Percentiles rank a stretch among this genome's conserved stretches.
Conservation (phyloP, 179 eudicot genomes). For the Heliamphora pulchella region DNA sequence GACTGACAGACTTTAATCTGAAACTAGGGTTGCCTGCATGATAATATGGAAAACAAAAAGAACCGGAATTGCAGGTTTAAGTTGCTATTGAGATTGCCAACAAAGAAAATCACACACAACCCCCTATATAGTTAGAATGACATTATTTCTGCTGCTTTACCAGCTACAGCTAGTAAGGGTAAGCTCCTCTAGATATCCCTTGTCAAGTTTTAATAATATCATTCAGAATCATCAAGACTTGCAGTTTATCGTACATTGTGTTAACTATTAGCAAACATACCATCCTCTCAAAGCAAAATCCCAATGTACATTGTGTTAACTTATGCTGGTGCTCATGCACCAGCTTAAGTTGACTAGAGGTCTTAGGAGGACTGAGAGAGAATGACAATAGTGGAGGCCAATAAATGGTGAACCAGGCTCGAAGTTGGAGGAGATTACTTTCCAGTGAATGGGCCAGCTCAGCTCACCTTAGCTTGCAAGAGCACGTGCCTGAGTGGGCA, state of each 20-base stretch:
- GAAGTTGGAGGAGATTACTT: too few species aligned
- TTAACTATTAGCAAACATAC: not conserved
- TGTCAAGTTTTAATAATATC: not conserved
- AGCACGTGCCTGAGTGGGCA: too few species aligned
- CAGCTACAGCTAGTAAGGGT: not conserved
- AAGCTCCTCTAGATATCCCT: not conserved
- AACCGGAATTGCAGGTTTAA: not conserved
- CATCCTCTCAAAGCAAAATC: not conserved
- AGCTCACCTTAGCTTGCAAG: too few species aligned
- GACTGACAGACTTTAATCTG: too few species aligned
- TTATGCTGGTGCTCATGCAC: too few species aligned
- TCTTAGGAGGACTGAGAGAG: not conserved
- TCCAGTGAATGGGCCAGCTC: too few species aligned
- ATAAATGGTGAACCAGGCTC: too few species aligned
- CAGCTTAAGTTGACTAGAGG: too few species aligned
- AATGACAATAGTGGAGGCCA: not conserved
- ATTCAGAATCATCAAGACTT: not conserved
- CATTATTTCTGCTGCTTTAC: not conserved
- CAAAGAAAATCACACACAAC: not conserved
- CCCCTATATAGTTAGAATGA: not conserved
- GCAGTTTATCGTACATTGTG: not conserved
- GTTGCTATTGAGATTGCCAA: not conserved
- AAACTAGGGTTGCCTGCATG: not conserved
- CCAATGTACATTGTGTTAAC: not conserved
- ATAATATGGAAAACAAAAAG: not conserved